phyloP scores from a whole-genome alignment of 331 rosid genomes.

The Ulmus americana region DNA sequence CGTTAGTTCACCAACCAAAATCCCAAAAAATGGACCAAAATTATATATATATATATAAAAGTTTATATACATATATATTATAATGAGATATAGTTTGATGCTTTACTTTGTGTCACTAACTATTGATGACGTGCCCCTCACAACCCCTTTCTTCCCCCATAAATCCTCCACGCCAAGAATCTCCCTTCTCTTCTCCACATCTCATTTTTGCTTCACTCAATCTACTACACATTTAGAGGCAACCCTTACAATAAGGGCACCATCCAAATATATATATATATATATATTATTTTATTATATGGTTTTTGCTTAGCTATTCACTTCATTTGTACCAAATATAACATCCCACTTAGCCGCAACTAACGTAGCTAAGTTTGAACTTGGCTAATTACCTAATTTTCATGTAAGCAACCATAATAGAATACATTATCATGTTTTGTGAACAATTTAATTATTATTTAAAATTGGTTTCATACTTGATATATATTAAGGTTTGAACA shows the following conservation, averaged over 20 bases:
- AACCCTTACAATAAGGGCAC: constrained; percentile 31
- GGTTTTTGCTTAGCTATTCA: neutral
- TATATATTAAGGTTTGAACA: neutral
- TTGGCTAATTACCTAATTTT: constrained; percentile 5
- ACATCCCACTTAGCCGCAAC: constrained; percentile 15
- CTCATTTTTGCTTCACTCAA: constrained; percentile 25
- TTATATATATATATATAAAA: neutral
- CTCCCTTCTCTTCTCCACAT: constrained; percentile 12
- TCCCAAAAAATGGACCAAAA: constrained; percentile 10
- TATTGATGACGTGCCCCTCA: constrained; percentile 50
- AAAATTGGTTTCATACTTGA: neutral
- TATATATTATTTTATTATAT: neutral
- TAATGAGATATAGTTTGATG: constrained; percentile 29
- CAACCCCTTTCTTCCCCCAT: constrained; percentile 28
- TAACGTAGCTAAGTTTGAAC: neutral
- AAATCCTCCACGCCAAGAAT: constrained; percentile 63
- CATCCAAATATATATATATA: constrained; percentile 27
- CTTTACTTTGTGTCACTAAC: constrained; percentile 56
- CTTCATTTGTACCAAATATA: constrained; percentile 9
- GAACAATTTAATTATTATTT: neutral
- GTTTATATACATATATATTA: too few species aligned
- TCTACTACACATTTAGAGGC: constrained; percentile 39
- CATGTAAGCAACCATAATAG: neutral
- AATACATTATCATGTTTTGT: neutral
- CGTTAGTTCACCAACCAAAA: constrained; percentile 28